Base-by-base conservation (phyloP, 192 early-diverging fungal genomes). In the Coemansia erecta region DNA sequence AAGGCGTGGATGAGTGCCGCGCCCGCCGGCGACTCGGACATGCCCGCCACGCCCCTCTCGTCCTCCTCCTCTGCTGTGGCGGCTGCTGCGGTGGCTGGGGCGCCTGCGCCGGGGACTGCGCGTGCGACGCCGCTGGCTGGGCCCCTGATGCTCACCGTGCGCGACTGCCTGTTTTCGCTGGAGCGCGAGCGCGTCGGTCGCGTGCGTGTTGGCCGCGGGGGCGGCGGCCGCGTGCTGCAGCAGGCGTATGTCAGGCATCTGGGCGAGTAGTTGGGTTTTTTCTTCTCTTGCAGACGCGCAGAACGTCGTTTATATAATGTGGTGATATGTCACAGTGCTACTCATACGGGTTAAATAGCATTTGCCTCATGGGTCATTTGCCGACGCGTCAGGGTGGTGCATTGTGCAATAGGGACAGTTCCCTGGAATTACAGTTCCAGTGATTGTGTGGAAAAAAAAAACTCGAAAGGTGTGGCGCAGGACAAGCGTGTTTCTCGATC, bases 91-190 rank as follows among this genome's bases (percentile, higher is more conserved):
- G 43, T 60, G 80, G 57, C 52, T n/a, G n/a, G n/a, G n/a, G n/a
- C 28, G 7, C 28, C 28, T 31, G 7, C 28, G 28, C 28, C 7
- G 2, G 28, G n/a, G n/a, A n/a, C 28, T 31, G 7, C 28, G 7
- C 28, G 28, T 7, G 7, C 68, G 15, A 58, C 69, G 8, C 53
- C 81, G 5, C 66, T 75, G 14, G 53, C 72, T 12, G 63, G 66
- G 19, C 76, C 81, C 49, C 63, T 78, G 4, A 72, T 80, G n/a
- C 81, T 92, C 10, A 89, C 86, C 13, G 84, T 89, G 21, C 77
- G 77, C 44, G 90, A 92, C 70, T 88, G 86, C 4, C 69, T 92
- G 11, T 89, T 90, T 60, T 87, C 84, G 22, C 76, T 92, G 19
- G 88, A 90, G 66, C 84, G 85, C 6, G 88, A 92, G 76, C 66